Conservation (phyloP, 768 basidiomycete species). For the Candolleomyces eurysporus region DNA sequence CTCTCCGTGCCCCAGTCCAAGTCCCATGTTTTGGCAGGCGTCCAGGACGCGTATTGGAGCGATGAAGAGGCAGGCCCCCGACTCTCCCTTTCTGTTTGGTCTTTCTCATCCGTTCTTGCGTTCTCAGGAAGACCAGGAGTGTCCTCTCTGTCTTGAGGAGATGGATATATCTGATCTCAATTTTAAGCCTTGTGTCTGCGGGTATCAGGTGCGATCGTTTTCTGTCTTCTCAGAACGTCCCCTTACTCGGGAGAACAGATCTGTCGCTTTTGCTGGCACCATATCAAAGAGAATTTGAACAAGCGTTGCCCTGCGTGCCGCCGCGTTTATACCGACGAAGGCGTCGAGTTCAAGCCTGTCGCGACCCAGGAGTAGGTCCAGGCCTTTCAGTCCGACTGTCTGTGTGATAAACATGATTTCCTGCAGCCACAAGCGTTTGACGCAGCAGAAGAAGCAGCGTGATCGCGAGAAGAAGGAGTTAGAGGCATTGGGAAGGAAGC, state of each 20-base stretch:
- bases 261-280: slow-evolving; percentile 99
- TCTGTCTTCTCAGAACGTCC: slow-evolving; percentile 3
- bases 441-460: slow-evolving; percentile 91
- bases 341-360: slow-evolving; percentile 93
- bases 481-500: slow-evolving; percentile 77
- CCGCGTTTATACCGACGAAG: slow-evolving; percentile 87
- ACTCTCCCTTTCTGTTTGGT: slow-evolving; percentile 9
- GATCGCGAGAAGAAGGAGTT: slow-evolving; percentile 96
- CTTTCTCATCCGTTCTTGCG: slow-evolving; percentile 6
- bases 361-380: slow-evolving; percentile 87
- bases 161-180: slow-evolving; percentile 99
- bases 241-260: slow-evolving; percentile 54
- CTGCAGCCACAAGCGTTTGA: slow-evolving; percentile 86
- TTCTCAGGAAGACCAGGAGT: slow-evolving; percentile 91
- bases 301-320: slow-evolving; percentile 96
- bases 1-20: slow-evolving; percentile 76
- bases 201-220: slow-evolving; percentile 74
- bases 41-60: slow-evolving; percentile 97
- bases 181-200: slow-evolving; percentile 98
- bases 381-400: slow-evolving; percentile 14
- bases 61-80: slow-evolving; percentile 63
- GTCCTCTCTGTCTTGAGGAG: slow-evolving; percentile 96
- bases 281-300: slow-evolving; percentile 95
- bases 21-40: slow-evolving; percentile 83
- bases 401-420: slow-evolving; percentile 11